Base-by-base conservation (phyloP, 495 filamentous ascomycete species). In the Lasiosphaeriaceae sp. region DNA sequence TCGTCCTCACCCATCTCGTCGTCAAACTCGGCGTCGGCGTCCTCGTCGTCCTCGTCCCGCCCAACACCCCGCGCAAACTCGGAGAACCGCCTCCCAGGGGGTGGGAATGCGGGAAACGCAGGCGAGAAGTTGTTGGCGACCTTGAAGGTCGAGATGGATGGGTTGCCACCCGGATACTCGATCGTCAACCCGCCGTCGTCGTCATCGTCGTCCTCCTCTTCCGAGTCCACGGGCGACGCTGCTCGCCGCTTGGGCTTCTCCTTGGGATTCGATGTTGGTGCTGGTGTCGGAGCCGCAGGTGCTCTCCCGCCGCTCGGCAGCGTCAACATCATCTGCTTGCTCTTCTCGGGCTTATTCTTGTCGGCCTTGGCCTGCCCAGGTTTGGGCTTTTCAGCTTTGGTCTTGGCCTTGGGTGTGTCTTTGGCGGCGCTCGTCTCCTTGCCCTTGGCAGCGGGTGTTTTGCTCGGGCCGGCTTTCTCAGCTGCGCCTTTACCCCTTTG, bases 181-280 rank as follows among this genome's bases (percentile, higher is more conserved):
- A 79, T 67, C n/a, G 67, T 68, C 24, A 79, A 67, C 1, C 67
- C 69, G n/a, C 66, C 61, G 54, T 76, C 75, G 48, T 77, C 76
- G 41, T 74, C 75, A 11, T 72, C 73, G 34, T 74, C 74, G 20
- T 77, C 76, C 3, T 76, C 73, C 11, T 61, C 76, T 64, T 55
- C 71, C 57, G 55, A 75, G 56, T 60, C 67, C 29, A 64, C 57
- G 11, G 54, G 65, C 34, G 57, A 65, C 37, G 24, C 46, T 22
- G 52, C 55, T 2, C 59, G 47, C 24, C 55, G 55, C 45, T 69
- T 66, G 9, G 55, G 26, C 47, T 69, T 68, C 56, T 62, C 56
- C 31, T 63, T 55, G 20, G 39, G 19, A 16, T 59, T 60, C n/a
- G 65, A 56, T 24, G 66, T 22, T 16, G 57, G 48, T 11, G 55